These are phyloP conservation scores for Hypoxylon sp. DNA, from an alignment of 2,329 filamentous ascomycete genomes.

Conservation along the genomic window DNA sequence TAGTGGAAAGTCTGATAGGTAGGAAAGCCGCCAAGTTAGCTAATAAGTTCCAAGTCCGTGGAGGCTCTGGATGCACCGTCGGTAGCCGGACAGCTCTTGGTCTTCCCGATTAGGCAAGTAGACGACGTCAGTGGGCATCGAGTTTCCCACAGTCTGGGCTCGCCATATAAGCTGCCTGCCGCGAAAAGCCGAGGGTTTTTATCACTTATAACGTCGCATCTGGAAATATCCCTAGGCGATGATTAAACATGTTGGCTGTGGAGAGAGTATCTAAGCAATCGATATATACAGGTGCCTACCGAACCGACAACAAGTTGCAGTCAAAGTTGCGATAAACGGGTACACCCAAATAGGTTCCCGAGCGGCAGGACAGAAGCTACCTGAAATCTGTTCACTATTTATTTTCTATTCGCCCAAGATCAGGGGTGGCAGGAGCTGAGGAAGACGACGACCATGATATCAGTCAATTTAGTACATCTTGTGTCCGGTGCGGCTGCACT, in stretches of 20 bases:
- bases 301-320: neutral
- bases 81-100: conserved; percentile 28
- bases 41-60: conserved; percentile 11
- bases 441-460: conserved; percentile 11
- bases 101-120: conserved; percentile 36
- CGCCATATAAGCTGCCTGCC: conserved; percentile 13
- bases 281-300: neutral
- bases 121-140: conserved; percentile 33
- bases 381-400: neutral
- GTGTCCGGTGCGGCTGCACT: conserved; percentile 23
- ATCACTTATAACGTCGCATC: neutral
- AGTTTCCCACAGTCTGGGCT: conserved; percentile 20
- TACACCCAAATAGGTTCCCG: neutral
- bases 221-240: neutral
- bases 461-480: conserved; percentile 14
- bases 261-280: neutral
- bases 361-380: neutral
- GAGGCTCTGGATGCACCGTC: conserved; percentile 26
- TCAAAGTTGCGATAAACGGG: neutral
- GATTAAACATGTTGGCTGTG: neutral
- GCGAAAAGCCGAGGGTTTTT: conserved; percentile 37
- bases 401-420: neutral
- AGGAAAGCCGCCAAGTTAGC: conserved; percentile 8
- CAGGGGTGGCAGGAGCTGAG: neutral
- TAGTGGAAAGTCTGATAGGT: conserved; percentile 28